Evolutionary conservation across 1,284 basidiomycete genomes (phyloP), one percentile per base, ranked within the genome.

Genomic region (Inonotus hispidus): DNA sequence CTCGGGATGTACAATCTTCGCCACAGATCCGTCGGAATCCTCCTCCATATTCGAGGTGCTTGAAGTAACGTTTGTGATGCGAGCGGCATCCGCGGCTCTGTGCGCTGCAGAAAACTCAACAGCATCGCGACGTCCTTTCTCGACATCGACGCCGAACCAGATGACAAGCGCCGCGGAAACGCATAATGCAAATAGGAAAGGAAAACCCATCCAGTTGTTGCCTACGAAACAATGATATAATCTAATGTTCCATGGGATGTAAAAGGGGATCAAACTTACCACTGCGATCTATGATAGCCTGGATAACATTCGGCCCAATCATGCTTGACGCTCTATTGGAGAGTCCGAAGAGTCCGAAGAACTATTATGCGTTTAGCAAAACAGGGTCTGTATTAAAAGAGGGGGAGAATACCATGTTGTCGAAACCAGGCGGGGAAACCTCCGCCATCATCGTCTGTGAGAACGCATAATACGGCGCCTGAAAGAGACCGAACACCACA

Each of bases 371-470:
- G 3, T 50, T 49, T 10, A 16, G 19, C 19, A 3, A 35, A 11
- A 14, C 47, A 8, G 37, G 19, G 45, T 27, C 23, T 1, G 39
- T 52, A 13, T 32, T 16, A 21, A 50, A 13, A 39, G 19, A 13
- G 29, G 52, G 43, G 25, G 38, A 8, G 63, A 73, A 35, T 60
- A 82, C 84, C 88, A 90, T 91, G 69, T 92, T 90, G 68, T 92
- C 88, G 66, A 87, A 92, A 0, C 90, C 90, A 0, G 88, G 88
- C 14, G 90, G 89, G 23, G 86, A 83, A 13, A 93, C 79, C 69
- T 93, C 92, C 0, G 87, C 87, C 88, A 93, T 92, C 88, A 92
- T 90, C 0, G 91, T 92, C 73, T 92, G 90, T 19, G 88, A 82
- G 69, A 88, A 90, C 0, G 91, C 88, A 69, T 90, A 94, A 76